Conservation (phyloP, 306 rosid species). For the Oxytropis ochrocephala region DNA sequence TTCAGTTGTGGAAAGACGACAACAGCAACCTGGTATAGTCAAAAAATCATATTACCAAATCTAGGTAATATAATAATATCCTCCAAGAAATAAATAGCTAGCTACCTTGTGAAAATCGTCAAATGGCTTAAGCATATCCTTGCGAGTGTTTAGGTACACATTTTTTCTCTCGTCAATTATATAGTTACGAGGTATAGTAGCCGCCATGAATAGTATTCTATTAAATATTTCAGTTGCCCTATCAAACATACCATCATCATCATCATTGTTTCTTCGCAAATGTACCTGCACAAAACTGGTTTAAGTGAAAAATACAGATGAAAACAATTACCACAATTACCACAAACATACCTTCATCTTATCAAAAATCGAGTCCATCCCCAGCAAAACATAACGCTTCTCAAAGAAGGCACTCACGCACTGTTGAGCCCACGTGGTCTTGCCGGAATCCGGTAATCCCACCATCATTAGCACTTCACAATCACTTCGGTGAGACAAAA, state of each 20-base stretch:
- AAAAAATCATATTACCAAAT: not conserved
- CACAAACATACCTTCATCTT: slow-evolving; percentile 54
- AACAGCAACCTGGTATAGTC: slow-evolving; percentile 39
- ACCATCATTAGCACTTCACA: slow-evolving; percentile 64
- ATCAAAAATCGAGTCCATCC: slow-evolving; percentile 44
- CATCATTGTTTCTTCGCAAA: slow-evolving; percentile 38
- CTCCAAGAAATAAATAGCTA: not conserved
- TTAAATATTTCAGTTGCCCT: slow-evolving; percentile 44
- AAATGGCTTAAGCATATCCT: slow-evolving; percentile 48
- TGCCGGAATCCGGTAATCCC: slow-evolving; percentile 56
- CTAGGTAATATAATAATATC: not conserved
- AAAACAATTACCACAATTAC: not conserved
- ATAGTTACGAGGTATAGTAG: slow-evolving; percentile 50
- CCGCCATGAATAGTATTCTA: slow-evolving; percentile 38
- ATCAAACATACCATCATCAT: slow-evolving; percentile 45
- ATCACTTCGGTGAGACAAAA: slow-evolving; percentile 18
- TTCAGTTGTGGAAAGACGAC: slow-evolving; percentile 49
- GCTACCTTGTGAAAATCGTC: slow-evolving; percentile 40
- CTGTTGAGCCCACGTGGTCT: slow-evolving; percentile 63
- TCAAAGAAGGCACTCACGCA: slow-evolving; percentile 45
- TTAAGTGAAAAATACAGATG: not conserved
- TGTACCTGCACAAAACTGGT: slow-evolving; percentile 35
- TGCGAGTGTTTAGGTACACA: slow-evolving; percentile 55
- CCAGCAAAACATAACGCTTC: slow-evolving; percentile 53
- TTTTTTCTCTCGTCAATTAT: slow-evolving; percentile 50